Conservation (phyloP, 805 yeast genomes). For the Blastobotrys muscicola region DNA sequence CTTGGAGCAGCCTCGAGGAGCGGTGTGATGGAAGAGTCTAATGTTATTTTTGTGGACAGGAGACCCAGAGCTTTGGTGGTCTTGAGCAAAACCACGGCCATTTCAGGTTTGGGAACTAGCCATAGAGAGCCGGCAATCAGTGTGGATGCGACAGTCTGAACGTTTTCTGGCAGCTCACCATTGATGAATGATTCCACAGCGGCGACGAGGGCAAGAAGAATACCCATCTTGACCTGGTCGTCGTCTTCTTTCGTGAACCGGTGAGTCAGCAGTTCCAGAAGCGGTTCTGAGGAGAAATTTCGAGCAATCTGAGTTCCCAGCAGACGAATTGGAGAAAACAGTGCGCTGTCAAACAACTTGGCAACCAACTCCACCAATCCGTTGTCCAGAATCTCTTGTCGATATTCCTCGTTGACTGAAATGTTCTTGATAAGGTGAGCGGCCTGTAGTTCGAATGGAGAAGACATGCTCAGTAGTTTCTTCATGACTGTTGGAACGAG, state of each 20-base stretch:
- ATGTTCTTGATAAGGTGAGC: slow-evolving; percentile 13
- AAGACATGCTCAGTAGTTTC: neutral
- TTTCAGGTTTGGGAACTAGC: neutral
- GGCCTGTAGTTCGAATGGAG: slow-evolving; percentile 13
- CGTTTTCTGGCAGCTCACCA: too few relatives aligned
- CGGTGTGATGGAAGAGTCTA: neutral
- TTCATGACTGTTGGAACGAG: slow-evolving; percentile 2
- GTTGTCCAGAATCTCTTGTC: neutral
- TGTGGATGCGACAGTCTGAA: too few relatives aligned
- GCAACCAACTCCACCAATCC: slow-evolving; percentile 7
- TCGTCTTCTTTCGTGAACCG: slow-evolving; percentile 6
- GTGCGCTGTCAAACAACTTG: slow-evolving; percentile 4
- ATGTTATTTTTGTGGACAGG: neutral
- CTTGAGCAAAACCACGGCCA: neutral
- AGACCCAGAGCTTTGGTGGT: neutral
- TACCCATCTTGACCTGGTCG: slow-evolving; percentile 1
- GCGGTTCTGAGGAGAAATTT: slow-evolving; percentile 1
- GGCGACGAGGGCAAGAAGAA: neutral
- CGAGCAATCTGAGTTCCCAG: slow-evolving; percentile 11
- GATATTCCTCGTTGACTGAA: neutral
- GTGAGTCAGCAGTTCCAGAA: slow-evolving; percentile 1
- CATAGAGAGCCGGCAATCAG: too few relatives aligned
- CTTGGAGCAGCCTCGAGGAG: neutral
- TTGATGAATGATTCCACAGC: neutral
- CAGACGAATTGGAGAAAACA: slow-evolving; percentile 8